phyloP scores from a whole-genome alignment of 192 early-diverging fungal genomes.

The Endogone sp. region DNA sequence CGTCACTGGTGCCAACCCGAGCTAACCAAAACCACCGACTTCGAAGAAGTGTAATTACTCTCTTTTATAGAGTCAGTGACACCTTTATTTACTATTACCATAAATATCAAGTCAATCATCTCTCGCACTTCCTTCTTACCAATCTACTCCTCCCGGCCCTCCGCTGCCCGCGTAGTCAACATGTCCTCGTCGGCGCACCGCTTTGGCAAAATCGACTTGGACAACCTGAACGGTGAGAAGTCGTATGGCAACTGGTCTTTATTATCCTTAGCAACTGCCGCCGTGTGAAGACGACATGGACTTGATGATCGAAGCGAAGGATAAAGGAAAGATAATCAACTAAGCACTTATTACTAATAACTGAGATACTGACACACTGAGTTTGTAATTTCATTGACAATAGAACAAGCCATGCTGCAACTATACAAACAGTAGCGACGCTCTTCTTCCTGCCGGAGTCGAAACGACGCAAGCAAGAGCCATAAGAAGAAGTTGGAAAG shows the following conservation, averaged over 20 bases:
- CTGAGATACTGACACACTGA: no score
- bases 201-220: not conserved
- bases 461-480: slow-evolving; percentile 23
- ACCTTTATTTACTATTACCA: no score
- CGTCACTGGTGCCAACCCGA: slow-evolving; percentile 15
- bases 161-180: not conserved
- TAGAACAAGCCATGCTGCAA: slow-evolving; percentile 48
- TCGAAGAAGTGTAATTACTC: slow-evolving; percentile 1
- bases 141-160: not conserved
- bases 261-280: slow-evolving; percentile 22
- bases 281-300: slow-evolving; percentile 41
- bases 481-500: slow-evolving; percentile 4
- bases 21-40: not conserved
- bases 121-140: not conserved
- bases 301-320: slow-evolving; percentile 56
- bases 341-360: not conserved
- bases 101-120: not conserved
- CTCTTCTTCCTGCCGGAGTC: not conserved
- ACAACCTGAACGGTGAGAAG: not conserved
- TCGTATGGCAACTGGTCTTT: not conserved
- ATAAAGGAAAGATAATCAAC: slow-evolving; percentile 31
- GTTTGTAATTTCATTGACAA: not conserved
- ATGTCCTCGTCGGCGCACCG: not conserved
- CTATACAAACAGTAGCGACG: slow-evolving; percentile 28
- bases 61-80: no score